Percentiles rank a stretch among this genome's conserved stretches.
Conservation (phyloP, 371 early-diverging fungal species). For the Apophysomyces trapeziformis region DNA sequence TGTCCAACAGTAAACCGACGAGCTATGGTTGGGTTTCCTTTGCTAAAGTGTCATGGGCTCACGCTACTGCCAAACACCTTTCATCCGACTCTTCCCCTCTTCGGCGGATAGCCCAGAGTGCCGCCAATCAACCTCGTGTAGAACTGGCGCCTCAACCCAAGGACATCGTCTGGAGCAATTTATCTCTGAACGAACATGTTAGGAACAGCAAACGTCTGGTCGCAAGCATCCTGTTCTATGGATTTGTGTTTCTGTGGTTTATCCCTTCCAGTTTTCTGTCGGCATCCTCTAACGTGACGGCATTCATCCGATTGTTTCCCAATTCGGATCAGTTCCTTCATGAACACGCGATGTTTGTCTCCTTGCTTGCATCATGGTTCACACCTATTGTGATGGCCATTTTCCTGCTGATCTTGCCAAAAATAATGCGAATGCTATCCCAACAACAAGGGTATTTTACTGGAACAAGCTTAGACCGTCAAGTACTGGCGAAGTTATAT, state of each 20-base stretch:
- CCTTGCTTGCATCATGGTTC: constrained; percentile 68
- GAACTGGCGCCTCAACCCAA: constrained; percentile 74
- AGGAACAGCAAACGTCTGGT: constrained; percentile 61
- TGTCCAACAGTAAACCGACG: constrained; percentile 58
- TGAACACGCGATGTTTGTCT: constrained; percentile 50
- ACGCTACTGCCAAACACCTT: constrained; percentile 54
- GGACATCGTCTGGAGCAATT: constrained; percentile 83
- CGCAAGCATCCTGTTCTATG: constrained; percentile 58
- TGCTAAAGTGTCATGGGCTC: constrained; percentile 63
- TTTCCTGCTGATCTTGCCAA: constrained; percentile 72
- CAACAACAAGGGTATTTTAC: constrained; percentile 82
- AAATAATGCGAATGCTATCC: constrained; percentile 68
- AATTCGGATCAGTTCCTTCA: constrained; percentile 54
- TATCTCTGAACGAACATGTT: constrained; percentile 61
- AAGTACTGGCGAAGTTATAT: constrained; percentile 78
- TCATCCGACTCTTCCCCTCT: constrained; percentile 22
- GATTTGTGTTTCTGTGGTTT: constrained; percentile 70
- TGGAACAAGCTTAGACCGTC: constrained; percentile 73
- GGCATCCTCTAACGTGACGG: constrained; percentile 61
- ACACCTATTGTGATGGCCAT: constrained; percentile 76
- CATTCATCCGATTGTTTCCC: constrained; percentile 58
- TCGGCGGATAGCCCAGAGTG: constrained; percentile 13
- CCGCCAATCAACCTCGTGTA: constrained; percentile 21
- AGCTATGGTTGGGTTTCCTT: constrained; percentile 82
- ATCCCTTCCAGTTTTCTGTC: constrained; percentile 69